A percentile compares a stretch with the other conserved stretches of the same genome.
phyloP scores from a whole-genome alignment of 768 basidiomycete species.

The Phanerodontia chrysosporium region DNA sequence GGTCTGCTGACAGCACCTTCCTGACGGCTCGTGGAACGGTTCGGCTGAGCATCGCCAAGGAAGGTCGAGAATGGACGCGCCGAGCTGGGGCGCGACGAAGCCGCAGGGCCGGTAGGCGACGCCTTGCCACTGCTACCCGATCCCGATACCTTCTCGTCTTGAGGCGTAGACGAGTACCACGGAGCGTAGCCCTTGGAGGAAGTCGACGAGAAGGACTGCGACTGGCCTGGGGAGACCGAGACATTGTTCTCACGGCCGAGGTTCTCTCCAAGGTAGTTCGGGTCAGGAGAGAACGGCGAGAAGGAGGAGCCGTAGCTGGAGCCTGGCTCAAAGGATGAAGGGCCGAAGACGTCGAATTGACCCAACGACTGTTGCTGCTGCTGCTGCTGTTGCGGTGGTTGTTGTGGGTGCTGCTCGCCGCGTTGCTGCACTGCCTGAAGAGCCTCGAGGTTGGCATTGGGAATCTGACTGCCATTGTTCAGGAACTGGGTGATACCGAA shows the following conservation, averaged over 20 bases:
- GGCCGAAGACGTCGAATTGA: conserved; percentile 11
- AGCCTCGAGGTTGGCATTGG: neutral
- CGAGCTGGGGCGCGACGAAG: conserved; percentile 34
- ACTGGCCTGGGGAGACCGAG: conserved; percentile 28
- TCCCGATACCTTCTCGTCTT: conserved; percentile 36
- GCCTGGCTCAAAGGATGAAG: conserved; percentile 12
- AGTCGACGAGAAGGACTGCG: conserved; percentile 41
- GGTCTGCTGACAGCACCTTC: conserved; percentile 33
- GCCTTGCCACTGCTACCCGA: conserved; percentile 17
- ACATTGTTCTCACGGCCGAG: conserved; percentile 22
- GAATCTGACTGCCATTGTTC: conserved; percentile 12
- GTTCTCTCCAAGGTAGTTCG: conserved; percentile 39
- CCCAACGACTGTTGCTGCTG: conserved; percentile 10
- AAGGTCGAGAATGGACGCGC: conserved; percentile 43
- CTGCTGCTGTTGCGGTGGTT: neutral
- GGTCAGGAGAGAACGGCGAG: conserved; percentile 80
- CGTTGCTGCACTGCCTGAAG: neutral
- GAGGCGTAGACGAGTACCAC: conserved; percentile 37
- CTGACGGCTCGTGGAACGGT: conserved; percentile 35
- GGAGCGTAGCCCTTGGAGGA: conserved; percentile 47
- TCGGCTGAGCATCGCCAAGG: conserved; percentile 36
- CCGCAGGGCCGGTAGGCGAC: conserved; percentile 24
- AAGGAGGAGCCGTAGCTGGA: conserved; percentile 32
- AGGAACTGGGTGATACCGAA: conserved; percentile 25
- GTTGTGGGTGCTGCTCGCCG: conserved; percentile 2